A percentile compares a stretch with the other conserved stretches of the same genome.
Conservation (phyloP, 169 alveolate species). For the Theileria parva region DNA sequence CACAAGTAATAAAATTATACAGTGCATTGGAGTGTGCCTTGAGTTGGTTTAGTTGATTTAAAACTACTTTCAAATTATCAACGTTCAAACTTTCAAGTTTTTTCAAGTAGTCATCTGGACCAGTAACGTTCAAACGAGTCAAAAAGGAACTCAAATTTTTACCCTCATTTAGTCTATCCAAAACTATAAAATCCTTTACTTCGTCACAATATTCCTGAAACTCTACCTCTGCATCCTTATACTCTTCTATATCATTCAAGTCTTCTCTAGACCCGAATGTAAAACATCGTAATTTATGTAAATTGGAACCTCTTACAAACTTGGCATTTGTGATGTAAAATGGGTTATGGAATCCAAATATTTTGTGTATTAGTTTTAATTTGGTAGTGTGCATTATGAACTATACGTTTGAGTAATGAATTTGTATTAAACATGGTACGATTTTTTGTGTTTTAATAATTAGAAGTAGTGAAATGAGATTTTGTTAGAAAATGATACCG, state of each 20-base stretch:
- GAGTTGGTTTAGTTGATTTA: not conserved
- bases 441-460: not conserved
- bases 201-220: not conserved
- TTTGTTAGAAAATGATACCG: not conserved
- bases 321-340: not conserved
- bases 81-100: not conserved
- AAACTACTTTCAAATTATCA: not conserved
- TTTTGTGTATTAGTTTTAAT: not conserved
- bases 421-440: not conserved
- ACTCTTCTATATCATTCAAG: not conserved
- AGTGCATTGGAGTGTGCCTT: not conserved
- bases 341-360: not conserved
- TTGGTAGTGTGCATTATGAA: not conserved
- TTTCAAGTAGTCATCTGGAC: constrained; percentile 4
- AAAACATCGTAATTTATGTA: not conserved
- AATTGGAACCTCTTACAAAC: not conserved
- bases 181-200: constrained; percentile 19
- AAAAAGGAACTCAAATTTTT: constrained; percentile 7
- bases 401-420: not conserved
- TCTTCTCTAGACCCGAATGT: not conserved
- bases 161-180: constrained; percentile 27
- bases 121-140: not conserved
- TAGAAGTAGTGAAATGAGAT: not conserved
- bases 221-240: constrained; percentile 2
- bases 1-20: not conserved